A percentile compares a stretch with the other conserved stretches of the same genome.
These are phyloP conservation scores for Trichophaea hybrida DNA, from an alignment of 2,329 filamentous ascomycete species.

Conservation along the genomic window DNA sequence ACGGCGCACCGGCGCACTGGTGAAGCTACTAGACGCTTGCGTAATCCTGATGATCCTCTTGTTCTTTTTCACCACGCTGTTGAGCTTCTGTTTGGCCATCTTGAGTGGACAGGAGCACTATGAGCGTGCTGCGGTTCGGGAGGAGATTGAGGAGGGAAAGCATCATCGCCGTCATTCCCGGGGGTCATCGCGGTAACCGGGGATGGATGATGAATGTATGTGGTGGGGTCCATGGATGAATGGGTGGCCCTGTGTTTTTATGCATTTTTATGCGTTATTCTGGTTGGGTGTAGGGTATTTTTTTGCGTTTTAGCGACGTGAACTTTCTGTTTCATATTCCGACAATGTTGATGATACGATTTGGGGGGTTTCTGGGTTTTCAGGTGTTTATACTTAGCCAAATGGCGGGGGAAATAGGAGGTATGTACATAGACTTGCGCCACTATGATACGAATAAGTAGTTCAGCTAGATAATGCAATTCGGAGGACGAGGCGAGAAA, in stretches of 20 bases:
- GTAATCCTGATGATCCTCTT: slow-evolving; percentile 24
- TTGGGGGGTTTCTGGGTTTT: neutral
- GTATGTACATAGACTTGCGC: too few relatives aligned
- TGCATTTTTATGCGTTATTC: neutral
- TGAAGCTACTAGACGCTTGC: slow-evolving; percentile 19
- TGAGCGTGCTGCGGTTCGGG: neutral
- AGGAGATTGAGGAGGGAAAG: neutral
- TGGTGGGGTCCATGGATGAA: neutral
- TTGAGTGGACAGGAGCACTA: neutral
- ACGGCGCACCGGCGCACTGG: slow-evolving; percentile 12
- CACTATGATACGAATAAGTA: too few relatives aligned
- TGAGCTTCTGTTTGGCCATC: slow-evolving; percentile 33
- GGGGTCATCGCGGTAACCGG: too few relatives aligned
- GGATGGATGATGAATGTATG: neutral
- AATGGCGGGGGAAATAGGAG: too few relatives aligned
- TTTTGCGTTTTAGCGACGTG: neutral
- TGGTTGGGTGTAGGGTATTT: neutral
- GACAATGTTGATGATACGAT: neutral
- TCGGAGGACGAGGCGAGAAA: too few relatives aligned
- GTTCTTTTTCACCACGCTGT: slow-evolving; percentile 24
- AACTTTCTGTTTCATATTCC: too few relatives aligned
- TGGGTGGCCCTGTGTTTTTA: neutral
- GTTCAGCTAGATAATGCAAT: too few relatives aligned
- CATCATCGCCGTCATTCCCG: too few relatives aligned
- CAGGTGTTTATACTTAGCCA: neutral